A percentile compares a stretch with the other conserved stretches of the same genome.
Evolutionary conservation across 2,329 filamentous ascomycete species (phyloP).

Genomic region (Bipolaris oryzae): DNA sequence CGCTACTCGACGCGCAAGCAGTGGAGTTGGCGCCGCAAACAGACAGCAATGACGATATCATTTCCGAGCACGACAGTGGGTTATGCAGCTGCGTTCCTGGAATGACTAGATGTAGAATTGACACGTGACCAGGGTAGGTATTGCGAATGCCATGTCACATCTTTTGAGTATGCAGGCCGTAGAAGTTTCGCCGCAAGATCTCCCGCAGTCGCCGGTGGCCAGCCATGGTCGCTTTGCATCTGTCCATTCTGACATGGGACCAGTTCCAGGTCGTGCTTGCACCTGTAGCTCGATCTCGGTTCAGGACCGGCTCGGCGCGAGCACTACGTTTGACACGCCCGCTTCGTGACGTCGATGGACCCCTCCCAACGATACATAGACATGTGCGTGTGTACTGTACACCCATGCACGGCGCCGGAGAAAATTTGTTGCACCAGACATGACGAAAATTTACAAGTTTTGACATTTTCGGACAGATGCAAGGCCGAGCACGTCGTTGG

Average conservation of each 20-base stretch:
- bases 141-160: not conserved
- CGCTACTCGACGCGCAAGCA: constrained; percentile 15
- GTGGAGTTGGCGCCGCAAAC: constrained; percentile 1
- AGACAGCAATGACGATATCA: constrained; percentile 9
- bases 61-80: not conserved
- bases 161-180: constrained; percentile 1
- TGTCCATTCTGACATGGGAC: constrained; percentile 16
- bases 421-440: not conserved
- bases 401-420: not conserved
- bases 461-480: not conserved
- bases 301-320: constrained; percentile 32
- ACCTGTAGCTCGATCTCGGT: constrained; percentile 32
- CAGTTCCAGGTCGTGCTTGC: constrained; percentile 28
- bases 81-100: constrained; percentile 6
- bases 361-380: not conserved
- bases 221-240: not conserved
- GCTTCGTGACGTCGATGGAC: constrained; percentile 14
- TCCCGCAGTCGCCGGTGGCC: constrained; percentile 12
- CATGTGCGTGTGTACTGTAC: too few relatives aligned
- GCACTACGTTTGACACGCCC: constrained; percentile 30
- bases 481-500: not conserved
- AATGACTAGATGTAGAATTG: not conserved
- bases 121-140: constrained; percentile 6
- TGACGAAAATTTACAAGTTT: too few relatives aligned
- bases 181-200: constrained; percentile 1